Evolutionary conservation across 208 protist genomes (phyloP).

Genomic region (Acanthamoeba sp.): DNA sequence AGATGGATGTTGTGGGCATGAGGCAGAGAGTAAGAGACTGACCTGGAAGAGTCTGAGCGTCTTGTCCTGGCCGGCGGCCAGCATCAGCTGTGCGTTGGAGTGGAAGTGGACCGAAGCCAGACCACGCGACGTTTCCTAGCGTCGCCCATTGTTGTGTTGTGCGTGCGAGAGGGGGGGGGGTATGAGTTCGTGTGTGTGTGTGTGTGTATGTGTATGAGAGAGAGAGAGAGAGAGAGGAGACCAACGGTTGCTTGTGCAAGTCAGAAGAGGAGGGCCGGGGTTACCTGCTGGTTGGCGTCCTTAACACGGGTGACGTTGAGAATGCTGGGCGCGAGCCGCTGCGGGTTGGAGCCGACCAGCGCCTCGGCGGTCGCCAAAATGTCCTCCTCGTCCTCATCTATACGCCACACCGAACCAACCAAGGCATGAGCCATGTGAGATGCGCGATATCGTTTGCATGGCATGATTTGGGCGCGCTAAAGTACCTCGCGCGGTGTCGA

Average conservation of each 20-base stretch:
- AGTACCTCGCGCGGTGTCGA: neutral
- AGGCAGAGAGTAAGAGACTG: neutral
- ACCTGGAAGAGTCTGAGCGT: slow-evolving; percentile 42
- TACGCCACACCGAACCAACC: neutral
- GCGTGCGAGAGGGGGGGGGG: no score
- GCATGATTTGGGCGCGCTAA: neutral
- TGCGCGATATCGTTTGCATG: neutral
- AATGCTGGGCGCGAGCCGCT: neutral
- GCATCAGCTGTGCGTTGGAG: slow-evolving; percentile 7
- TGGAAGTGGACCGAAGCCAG: slow-evolving; percentile 3
- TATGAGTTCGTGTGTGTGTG: no score
- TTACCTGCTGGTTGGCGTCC: neutral
- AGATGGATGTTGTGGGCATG: neutral
- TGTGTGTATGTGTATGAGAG: no score
- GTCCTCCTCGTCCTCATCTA: neutral
- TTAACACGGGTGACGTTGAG: neutral
- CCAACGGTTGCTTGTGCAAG: neutral
- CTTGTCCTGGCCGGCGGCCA: slow-evolving; percentile 19
- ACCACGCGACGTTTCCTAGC: neutral
- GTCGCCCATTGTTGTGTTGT: no score
- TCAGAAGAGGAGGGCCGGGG: neutral
- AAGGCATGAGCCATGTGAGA: neutral
- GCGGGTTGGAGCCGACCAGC: neutral
- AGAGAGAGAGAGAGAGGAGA: no score
- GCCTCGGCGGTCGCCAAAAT: slow-evolving; percentile 12